phyloP scores from a whole-genome alignment of 306 rosid species.

The Rosa chinensis region DNA sequence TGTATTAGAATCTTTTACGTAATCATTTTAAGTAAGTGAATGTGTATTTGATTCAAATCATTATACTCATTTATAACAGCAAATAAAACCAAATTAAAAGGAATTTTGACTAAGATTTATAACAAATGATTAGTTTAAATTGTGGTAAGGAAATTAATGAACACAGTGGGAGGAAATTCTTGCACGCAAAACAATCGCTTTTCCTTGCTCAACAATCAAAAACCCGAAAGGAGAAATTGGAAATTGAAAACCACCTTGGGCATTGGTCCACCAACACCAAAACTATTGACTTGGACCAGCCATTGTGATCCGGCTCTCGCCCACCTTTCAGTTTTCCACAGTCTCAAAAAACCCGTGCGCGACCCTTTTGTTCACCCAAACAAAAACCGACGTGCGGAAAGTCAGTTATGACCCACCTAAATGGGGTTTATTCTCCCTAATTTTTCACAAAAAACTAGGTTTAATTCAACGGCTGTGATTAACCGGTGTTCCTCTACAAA shows the following conservation, averaged over 20 bases:
- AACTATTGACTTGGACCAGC: neutral
- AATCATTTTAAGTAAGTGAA: too few relatives aligned
- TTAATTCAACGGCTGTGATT: constrained; percentile 32
- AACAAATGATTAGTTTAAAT: too few relatives aligned
- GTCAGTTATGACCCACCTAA: constrained; percentile 13
- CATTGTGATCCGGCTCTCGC: neutral
- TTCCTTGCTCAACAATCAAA: neutral
- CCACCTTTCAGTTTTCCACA: neutral
- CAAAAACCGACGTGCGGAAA: neutral
- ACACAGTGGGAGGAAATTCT: neutral
- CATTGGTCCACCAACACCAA: neutral
- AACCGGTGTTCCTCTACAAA: constrained; percentile 22
- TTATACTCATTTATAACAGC: too few relatives aligned
- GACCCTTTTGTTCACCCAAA: neutral
- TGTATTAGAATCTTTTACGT: too few relatives aligned
- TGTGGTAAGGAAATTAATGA: neutral
- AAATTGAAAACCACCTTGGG: neutral
- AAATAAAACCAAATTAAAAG: too few relatives aligned
- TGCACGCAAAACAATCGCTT: too few relatives aligned
- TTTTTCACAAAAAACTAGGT: neutral
- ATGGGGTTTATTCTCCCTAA: neutral
- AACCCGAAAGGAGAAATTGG: neutral
- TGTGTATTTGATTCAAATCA: too few relatives aligned
- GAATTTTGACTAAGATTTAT: too few relatives aligned
- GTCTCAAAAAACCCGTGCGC: neutral